Evolutionary conservation across 108 stramenopile genomes (phyloP), one percentile per base, ranked within the genome.

Genomic region (Seminavis robusta): DNA sequence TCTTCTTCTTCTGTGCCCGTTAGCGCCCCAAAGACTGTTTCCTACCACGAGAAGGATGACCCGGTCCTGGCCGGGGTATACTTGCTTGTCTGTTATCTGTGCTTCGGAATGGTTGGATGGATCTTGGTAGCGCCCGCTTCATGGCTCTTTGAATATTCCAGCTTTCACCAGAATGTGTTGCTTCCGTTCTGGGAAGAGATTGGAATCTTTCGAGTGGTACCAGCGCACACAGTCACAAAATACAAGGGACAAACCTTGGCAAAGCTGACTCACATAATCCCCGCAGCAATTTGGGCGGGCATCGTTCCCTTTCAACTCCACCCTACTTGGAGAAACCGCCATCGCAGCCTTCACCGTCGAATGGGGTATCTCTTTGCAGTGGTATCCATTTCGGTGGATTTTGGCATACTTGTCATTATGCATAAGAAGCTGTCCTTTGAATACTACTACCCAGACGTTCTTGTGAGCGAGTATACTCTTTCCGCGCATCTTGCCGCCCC

Each of bases 301-400:
- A 4, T 30, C 30, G 50, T 59, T 49, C 65, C 65, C 2, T 57
- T 66, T 41, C 65, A 59, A n/a, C 20, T 66, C 28, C 56, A 66
- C 42, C 48, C 47, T 8, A 28, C 16, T 17, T 49, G 58, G 37
- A 46, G 65, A 36, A 64, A 55, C 19, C 23, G 21, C 15, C 26
- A 53, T 25, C 17, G 16, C 33, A 27, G 1, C 6, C 31, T 40
- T 21, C 63, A 64, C 24, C 15, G 53, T 34, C 3, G 4, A n/a
- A 16, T 44, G 25, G 63, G 63, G 1, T 64, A 64, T 46, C 43
- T 42, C 10, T 64, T 64, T 42, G 13, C 47, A 1, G n/a, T 8
- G 4, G 11, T 33, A 24, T 45, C 63, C 1, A 4, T 64, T 21
- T 16, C 55, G 1, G 47, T 64, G 52, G 19, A 31, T 1, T 23